Conservation (phyloP, 2,329 filamentous ascomycete genomes). For the Sclerotinia borealis region DNA sequence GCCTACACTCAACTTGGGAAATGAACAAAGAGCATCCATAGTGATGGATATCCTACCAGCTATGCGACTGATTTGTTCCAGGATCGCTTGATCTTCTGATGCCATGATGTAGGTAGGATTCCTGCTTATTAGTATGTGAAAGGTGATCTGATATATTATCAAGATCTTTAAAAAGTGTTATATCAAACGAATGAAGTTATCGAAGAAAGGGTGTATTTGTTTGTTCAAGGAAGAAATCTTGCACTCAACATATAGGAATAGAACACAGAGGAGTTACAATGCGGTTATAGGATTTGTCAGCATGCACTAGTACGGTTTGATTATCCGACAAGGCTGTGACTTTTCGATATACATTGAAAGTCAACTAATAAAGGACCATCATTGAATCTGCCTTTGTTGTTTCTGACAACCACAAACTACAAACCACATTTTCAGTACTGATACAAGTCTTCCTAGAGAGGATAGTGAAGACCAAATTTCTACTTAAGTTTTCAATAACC, state of each 20-base stretch:
- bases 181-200: neutral
- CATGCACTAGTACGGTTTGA: neutral
- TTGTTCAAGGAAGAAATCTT: neutral
- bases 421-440: neutral
- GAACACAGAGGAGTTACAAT: neutral
- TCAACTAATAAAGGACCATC: neutral
- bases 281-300: neutral
- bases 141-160: neutral
- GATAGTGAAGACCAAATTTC: neutral
- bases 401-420: neutral
- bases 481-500: neutral
- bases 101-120: conserved; percentile 33
- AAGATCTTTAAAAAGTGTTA: neutral
- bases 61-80: conserved; percentile 50
- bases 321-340: conserved; percentile 9
- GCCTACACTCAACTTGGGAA: neutral
- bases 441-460: neutral
- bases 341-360: neutral
- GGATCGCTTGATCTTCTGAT: conserved; percentile 49
- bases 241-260: neutral
- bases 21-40: conserved; percentile 43
- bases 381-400: neutral
- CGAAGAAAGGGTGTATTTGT: neutral
- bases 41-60: conserved; percentile 41
- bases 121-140: conserved; percentile 22